Evolutionary conservation across 1,139 yeast genomes (phyloP), one percentile per base, ranked within the genome.

Genomic region (Zygoascus hellenicus): DNA sequence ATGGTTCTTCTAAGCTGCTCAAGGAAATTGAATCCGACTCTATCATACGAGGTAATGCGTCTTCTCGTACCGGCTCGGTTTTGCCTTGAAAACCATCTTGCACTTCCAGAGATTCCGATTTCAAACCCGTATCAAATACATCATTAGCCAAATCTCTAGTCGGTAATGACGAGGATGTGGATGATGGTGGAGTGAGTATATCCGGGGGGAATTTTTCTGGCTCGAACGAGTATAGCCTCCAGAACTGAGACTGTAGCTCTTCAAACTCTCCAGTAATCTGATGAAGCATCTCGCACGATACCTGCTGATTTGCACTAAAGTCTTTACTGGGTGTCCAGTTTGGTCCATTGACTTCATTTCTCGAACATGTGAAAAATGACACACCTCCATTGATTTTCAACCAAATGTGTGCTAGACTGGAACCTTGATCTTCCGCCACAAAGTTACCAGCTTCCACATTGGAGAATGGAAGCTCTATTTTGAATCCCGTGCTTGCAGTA

Each of bases 391-490:
- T 42, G 10, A 62, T 49, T 4, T 47, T 41, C n/a, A 62, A 44
- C n/a, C 48, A 50, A 22, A 60, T 36, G 5, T 57, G 56, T 11
- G 62, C 62, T 13, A 48, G 38, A n/a, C 22, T 29, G 9, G 49
- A 48, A 28, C 44, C 34, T 11, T 39, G 31, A 7, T 41, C 50
- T 35, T 48, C 51, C 7, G 43, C 43, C 19, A 30, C 47, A 11
- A 57, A 49, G 38, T 49, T 47, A 2, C 58, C 48, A 9, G 47
- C 45, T 42, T 54, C 54, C 11, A 63, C 56, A 17, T 40, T 30
- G 14, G 54, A 45, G 45, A 61, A 51, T 2, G 62, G 58, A 34
- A 53, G 51, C 39, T 61, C 62, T 29, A 64, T 55, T 39, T 58
- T 53, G 46, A 58, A 63, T 3, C 59, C 59, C 7, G 56, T 48